Evolutionary conservation across 2,329 filamentous ascomycete genomes (phyloP).

Genomic region (Cladophialophora yegresii): DNA sequence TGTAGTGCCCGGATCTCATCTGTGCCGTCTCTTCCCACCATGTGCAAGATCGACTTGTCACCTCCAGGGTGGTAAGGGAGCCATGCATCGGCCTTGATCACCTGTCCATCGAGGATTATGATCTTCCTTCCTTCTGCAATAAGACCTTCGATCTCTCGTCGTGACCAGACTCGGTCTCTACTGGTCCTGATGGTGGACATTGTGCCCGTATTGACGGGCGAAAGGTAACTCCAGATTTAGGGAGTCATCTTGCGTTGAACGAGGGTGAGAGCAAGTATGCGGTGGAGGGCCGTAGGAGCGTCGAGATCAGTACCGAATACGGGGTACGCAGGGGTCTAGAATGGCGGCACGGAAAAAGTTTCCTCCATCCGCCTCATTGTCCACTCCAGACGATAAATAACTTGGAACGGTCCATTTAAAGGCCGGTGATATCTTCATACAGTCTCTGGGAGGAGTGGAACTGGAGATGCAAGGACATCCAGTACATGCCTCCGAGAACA

Average conservation of each 20-base stretch:
- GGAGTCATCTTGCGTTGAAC: background rate
- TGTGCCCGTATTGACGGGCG: background rate
- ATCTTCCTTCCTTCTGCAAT: constrained; percentile 81
- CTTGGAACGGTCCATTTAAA: too few species aligned
- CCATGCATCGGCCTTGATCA: constrained; percentile 88
- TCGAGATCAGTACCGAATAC: too few species aligned
- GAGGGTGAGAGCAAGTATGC: background rate
- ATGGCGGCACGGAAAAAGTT: constrained; percentile 3
- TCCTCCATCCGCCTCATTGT: constrained; percentile 3
- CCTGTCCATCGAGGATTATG: constrained; percentile 76
- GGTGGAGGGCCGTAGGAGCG: background rate
- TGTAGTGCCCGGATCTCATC: constrained; percentile 91
- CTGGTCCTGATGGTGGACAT: constrained; percentile 32
- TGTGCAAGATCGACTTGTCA: constrained; percentile 85
- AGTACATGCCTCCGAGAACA: too few species aligned
- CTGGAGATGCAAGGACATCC: too few species aligned
- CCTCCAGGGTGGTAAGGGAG: constrained; percentile 88
- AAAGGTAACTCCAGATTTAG: background rate
- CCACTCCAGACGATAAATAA: too few species aligned
- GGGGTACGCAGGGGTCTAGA: background rate
- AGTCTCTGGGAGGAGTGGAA: too few species aligned
- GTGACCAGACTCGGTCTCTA: constrained; percentile 57
- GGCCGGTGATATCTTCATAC: too few species aligned
- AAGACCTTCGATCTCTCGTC: constrained; percentile 71
- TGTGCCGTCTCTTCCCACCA: constrained; percentile 91